Percentiles rank a stretch among this genome's conserved stretches.
These are phyloP conservation scores for Pterula multifida DNA, from an alignment of 1,284 basidiomycete genomes.

Conservation along the genomic window DNA sequence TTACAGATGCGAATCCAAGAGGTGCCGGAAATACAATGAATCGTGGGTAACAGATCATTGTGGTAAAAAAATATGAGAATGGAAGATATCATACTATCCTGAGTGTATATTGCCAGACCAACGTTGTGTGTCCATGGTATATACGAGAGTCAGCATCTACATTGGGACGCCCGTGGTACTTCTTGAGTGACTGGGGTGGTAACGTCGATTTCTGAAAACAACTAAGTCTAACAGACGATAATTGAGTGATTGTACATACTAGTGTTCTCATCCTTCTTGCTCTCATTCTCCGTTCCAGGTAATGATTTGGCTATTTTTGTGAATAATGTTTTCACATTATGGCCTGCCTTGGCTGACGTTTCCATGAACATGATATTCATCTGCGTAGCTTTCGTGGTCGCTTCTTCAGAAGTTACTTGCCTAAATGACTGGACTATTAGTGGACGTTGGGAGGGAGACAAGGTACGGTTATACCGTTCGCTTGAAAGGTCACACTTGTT, in stretches of 20 bases:
- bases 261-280: constrained; percentile 54
- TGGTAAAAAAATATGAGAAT: not conserved
- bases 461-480: constrained; percentile 71
- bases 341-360: constrained; percentile 97
- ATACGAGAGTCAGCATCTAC: constrained; percentile 43
- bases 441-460: not conserved
- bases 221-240: constrained; percentile 19
- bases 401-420: constrained; percentile 98
- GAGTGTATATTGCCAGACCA: constrained; percentile 6
- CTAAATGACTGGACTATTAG: constrained; percentile 26
- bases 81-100: constrained; percentile 6
- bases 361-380: constrained; percentile 98
- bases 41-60: constrained; percentile 43
- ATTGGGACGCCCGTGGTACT: constrained; percentile 68
- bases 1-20: constrained; percentile 67
- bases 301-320: constrained; percentile 98
- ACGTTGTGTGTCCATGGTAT: not conserved
- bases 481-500: constrained; percentile 98
- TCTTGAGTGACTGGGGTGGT: constrained; percentile 50
- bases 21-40: constrained; percentile 96
- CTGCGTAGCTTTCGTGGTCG: constrained; percentile 87
- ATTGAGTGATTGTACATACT: constrained; percentile 34
- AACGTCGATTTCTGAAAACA: constrained; percentile 83
- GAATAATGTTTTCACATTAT: constrained; percentile 98
- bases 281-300: constrained; percentile 89